Evolutionary conservation across 2,329 filamentous ascomycete species (phyloP), one percentile per base, ranked within the genome.

Genomic region (Colletotrichum chrysophilum): DNA sequence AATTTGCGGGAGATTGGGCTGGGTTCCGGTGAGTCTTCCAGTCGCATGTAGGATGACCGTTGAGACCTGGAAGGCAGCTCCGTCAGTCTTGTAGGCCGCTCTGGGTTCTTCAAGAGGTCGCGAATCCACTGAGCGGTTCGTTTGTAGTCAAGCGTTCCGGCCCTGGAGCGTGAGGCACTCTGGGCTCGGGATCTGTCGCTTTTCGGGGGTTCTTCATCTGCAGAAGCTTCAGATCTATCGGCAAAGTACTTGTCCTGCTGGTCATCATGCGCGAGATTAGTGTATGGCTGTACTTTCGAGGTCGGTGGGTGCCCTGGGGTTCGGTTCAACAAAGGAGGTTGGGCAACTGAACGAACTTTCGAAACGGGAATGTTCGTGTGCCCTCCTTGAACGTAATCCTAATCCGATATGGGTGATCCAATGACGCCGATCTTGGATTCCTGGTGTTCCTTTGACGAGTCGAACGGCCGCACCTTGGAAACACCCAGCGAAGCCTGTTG

Each of bases 101-200:
- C 80, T 7, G 79, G 80, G 52, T 79, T 73, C n/a, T 68, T 79
- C n/a, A 84, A 67, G 12, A 85, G 72, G 18, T 80, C 80, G 26
- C 80, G 81, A 10, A 85, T 77, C 85, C 84, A 86, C 30, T 81
- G 77, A 10, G 79, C 77, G 13, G 84, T 84, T 30, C 83, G 80
- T 26, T 78, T 81, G 70, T 83, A 84, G 71, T 85, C 80, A 18
- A 85, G 69, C 2, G 83, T 69, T 13, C 83, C 55, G 81, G 32
- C 78, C 77, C 9, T 61, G 12, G 75, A 71, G 14, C 80, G 76
- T 18, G 83, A 81, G 8, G 73, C 80, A 34, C 77, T 81, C 21
- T 80, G 78, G 24, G 66, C n/a, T 28, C 26, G 69, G 60, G 64
- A 16, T 26, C 26, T 73, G 16, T 64, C 58, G 10, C 34, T 18